Conservation (phyloP, 2,329 filamentous ascomycete species). For the Graphilbum sp. region DNA sequence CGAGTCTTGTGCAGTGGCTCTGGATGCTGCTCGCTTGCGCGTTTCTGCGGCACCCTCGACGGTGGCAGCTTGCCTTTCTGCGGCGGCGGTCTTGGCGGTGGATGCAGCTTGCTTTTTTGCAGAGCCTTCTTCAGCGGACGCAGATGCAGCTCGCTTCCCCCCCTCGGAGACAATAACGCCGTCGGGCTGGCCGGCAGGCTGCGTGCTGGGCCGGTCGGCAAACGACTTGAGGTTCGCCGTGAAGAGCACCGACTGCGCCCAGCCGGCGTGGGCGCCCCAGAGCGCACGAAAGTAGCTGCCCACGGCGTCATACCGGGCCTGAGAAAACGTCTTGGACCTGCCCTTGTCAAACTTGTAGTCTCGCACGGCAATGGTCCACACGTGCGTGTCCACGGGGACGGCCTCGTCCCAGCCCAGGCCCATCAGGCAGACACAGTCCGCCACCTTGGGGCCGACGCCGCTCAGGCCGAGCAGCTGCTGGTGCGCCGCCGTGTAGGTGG, state of each 20-base stretch:
- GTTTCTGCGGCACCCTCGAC: too few relatives aligned
- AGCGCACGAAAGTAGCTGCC: conserved; percentile 77
- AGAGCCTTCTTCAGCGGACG: background rate
- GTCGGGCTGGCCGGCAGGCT: too few relatives aligned
- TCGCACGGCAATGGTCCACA: conserved; percentile 94
- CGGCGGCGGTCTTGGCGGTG: too few relatives aligned
- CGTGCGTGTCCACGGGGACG: conserved; percentile 92
- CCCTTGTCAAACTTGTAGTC: conserved; percentile 83
- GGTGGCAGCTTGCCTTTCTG: too few relatives aligned
- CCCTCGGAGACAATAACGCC: too few relatives aligned
- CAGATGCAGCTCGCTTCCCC: too few relatives aligned
- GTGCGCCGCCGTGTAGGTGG: conserved; percentile 59
- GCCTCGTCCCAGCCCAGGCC: conserved; percentile 90
- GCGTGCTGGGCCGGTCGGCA: conserved; percentile 25
- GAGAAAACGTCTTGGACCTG: conserved; percentile 57
- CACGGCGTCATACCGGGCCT: conserved; percentile 75
- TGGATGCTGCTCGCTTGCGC: too few relatives aligned
- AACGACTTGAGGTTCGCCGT: conserved; percentile 84
- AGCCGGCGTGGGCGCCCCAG: conserved; percentile 89
- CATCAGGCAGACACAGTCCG: conserved; percentile 94
- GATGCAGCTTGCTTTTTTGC: too few relatives aligned
- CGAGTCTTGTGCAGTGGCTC: too few relatives aligned
- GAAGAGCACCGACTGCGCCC: conserved; percentile 95
- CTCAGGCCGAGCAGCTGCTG: conserved; percentile 61
- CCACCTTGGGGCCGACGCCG: conserved; percentile 90